Percentiles rank a stretch among this genome's conserved stretches.
Conservation (phyloP, 1,284 basidiomycete species). For the Meripilus lineatus region DNA sequence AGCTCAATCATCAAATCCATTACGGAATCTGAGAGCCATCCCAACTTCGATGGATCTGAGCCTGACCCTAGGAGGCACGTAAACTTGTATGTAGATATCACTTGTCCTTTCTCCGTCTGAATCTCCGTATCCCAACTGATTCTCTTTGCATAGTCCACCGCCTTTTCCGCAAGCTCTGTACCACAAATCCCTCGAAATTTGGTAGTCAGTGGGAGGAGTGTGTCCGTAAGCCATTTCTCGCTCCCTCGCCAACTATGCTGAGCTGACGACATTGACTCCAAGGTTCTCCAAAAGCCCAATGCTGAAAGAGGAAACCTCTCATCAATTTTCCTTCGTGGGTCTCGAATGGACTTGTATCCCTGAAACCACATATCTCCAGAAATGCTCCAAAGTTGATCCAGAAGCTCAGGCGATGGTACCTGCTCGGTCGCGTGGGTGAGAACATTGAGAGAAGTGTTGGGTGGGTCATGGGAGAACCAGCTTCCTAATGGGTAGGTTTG, state of each 20-base stretch:
- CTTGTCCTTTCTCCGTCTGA: too few relatives aligned
- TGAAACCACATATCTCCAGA: neutral
- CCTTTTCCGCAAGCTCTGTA: neutral
- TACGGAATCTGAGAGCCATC: constrained; percentile 1
- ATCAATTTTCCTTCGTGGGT: neutral
- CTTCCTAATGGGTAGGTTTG: neutral
- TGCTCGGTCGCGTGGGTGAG: neutral
- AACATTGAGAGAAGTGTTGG: neutral
- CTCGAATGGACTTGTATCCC: neutral
- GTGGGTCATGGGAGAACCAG: neutral
- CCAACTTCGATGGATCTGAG: neutral
- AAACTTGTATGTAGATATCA: neutral
- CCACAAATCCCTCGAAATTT: too few relatives aligned
- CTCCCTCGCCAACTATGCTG: neutral
- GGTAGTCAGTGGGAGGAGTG: too few relatives aligned
- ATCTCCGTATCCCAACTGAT: neutral
- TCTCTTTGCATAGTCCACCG: too few relatives aligned
- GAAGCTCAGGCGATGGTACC: neutral
- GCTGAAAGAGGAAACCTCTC: neutral
- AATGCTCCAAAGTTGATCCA: neutral
- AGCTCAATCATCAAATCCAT: neutral
- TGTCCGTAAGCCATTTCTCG: neutral
- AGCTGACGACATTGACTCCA: neutral
- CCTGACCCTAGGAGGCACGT: neutral
- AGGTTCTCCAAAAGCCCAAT: neutral